phyloP scores from a whole-genome alignment of 129 eudicot genomes.

The Chrysanthemum makinoi region DNA sequence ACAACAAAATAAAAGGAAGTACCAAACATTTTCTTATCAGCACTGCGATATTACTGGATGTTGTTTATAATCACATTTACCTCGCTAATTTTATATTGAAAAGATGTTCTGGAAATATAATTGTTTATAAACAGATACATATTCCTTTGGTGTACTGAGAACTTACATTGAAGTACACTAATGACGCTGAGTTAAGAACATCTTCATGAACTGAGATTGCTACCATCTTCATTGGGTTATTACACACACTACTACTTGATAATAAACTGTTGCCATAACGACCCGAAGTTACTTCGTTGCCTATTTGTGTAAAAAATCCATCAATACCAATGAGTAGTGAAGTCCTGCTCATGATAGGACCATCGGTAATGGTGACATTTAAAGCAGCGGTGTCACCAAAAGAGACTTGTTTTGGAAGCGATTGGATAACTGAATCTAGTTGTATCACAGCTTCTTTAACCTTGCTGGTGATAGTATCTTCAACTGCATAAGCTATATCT shows the following conservation, averaged over 20 bases:
- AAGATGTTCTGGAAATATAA: too few species aligned
- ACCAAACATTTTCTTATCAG: not conserved
- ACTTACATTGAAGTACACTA: constrained; percentile 70
- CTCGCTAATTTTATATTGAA: too few species aligned
- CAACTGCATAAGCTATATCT: constrained; percentile 64
- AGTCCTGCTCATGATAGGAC: constrained; percentile 53
- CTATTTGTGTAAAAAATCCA: constrained; percentile 60
- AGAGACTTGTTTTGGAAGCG: constrained; percentile 68
- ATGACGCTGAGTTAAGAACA: constrained; percentile 66
- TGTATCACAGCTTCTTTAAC: constrained; percentile 47
- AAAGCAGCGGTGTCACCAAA: constrained; percentile 54
- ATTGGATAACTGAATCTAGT: constrained; percentile 57
- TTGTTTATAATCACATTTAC: too few species aligned
- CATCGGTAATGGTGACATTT: constrained; percentile 62
- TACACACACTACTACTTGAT: constrained; percentile 36
- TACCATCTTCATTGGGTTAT: constrained; percentile 60
- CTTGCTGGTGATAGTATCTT: constrained; percentile 68
- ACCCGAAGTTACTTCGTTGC: constrained; percentile 23
- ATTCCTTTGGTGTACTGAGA: constrained; percentile 9
- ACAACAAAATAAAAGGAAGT: constrained; percentile 18
- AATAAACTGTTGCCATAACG: constrained; percentile 23
- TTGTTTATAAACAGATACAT: not conserved
- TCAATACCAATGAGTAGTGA: constrained; percentile 62
- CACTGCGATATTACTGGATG: too few species aligned
- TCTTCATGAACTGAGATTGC: constrained; percentile 66